Evolutionary conservation across 2,329 filamentous ascomycete genomes (phyloP), one percentile per base, ranked within the genome.

Genomic region (Cladophialophora exuberans): DNA sequence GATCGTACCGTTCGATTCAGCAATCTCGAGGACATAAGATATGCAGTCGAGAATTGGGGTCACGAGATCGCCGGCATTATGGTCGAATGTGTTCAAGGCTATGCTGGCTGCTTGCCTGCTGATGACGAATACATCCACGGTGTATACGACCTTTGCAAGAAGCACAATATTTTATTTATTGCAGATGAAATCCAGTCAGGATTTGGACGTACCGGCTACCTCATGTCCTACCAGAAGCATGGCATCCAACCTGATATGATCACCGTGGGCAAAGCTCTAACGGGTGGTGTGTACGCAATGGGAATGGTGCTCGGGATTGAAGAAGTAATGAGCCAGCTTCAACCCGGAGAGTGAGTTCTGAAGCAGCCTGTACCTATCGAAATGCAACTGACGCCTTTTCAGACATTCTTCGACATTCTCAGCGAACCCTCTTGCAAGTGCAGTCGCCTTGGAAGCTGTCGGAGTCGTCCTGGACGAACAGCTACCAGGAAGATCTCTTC

Each of bases 171-270:
- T 10, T 28, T 54, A 6, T 80, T 96, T 71, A 96, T 96, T 68
- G 90, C 94, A 61, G 90, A 96, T 71, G 90, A 96, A 76, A 90
- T 96, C 11, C 90, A 96, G 76, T 96, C 90, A 4, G 91, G 90
- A 70, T 86, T 96, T 28, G 91, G 91, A 65, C 89, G 91, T 33
- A 96, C 90, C 0, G 90, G 90, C 66, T 90, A 89, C 72, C 94
- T 96, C 84, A 96, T 90, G 91, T 90, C 90, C 6, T 91, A 96
- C 78, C 90, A 96, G 67, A 90, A 96, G 84, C 96, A 90, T 90
- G 81, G 88, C 72, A 82, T 96, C 30, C 69, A 80, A 36, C 91
- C 90, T 0, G 91, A 96, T 77, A 93, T 96, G 79, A 90, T 96
- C 38, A 95, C 90, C 55, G 95, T 96, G 15, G 52, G 52, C 20